Conservation (phyloP, 805 yeast genomes). For the Kazachstania africana region DNA sequence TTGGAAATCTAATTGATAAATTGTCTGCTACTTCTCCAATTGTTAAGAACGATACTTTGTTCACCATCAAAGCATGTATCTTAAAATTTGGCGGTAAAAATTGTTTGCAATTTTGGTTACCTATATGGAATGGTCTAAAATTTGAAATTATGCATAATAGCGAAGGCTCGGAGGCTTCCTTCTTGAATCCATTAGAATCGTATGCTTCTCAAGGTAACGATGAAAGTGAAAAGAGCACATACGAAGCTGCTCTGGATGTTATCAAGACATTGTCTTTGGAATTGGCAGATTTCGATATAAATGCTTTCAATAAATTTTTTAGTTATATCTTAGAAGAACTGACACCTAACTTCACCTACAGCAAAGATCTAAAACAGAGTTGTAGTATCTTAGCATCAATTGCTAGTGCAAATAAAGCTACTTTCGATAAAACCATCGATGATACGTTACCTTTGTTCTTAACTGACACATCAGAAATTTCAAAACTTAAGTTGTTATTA, state of each 20-base stretch:
- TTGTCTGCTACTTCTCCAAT: conserved; percentile 61
- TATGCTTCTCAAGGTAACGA: background rate
- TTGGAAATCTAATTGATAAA: conserved; percentile 71
- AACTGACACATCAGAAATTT: conserved; percentile 30
- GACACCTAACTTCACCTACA: conserved; percentile 37
- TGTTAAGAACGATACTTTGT: conserved; percentile 64
- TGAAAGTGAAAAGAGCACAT: conserved; percentile 10
- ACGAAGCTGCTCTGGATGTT: conserved; percentile 33
- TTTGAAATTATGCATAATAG: conserved; percentile 81
- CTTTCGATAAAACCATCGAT: conserved; percentile 39
- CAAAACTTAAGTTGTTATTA: conserved; percentile 48
- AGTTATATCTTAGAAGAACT: conserved; percentile 38
- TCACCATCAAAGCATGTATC: conserved; percentile 48
- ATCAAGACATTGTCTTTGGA: conserved; percentile 34
- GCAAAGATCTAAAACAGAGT: conserved; percentile 51
- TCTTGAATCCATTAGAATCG: conserved; percentile 3
- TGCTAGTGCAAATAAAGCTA: conserved; percentile 33
- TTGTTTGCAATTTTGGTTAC: conserved; percentile 50
- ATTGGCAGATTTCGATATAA: conserved; percentile 23
- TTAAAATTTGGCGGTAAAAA: conserved; percentile 37
- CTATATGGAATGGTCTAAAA: conserved; percentile 80
- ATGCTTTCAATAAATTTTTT: conserved; percentile 30
- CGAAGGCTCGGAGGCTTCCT: conserved; percentile 27
- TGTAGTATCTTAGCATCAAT: conserved; percentile 46
- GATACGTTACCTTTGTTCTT: conserved; percentile 36